A percentile compares a stretch with the other conserved stretches of the same genome.
These are phyloP conservation scores for Cercospora sp. DNA, from an alignment of 2,329 filamentous ascomycete species.

Conservation along the genomic window DNA sequence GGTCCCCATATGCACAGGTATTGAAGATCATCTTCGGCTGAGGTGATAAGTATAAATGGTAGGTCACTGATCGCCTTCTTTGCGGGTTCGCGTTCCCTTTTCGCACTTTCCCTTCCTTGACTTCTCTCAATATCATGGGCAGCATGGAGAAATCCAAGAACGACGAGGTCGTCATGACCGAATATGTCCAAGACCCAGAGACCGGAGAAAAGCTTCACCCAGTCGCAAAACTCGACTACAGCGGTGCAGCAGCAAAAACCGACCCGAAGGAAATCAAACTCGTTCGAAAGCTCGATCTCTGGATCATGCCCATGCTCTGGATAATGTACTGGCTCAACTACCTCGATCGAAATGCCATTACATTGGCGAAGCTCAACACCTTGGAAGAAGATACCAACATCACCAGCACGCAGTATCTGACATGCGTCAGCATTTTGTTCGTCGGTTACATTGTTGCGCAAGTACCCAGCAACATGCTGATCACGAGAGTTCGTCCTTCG, in stretches of 20 bases:
- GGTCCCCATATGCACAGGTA: neutral
- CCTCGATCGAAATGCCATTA: conserved; percentile 31
- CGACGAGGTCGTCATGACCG: conserved; percentile 1
- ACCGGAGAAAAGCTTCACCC: neutral
- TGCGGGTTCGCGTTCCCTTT: neutral
- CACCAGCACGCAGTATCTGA: conserved; percentile 27
- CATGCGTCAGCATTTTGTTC: conserved; percentile 31
- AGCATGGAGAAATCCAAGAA: neutral
- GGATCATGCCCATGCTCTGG: conserved; percentile 8
- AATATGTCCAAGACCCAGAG: conserved; percentile 1
- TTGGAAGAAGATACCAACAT: conserved; percentile 29
- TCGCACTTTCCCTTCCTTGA: neutral
- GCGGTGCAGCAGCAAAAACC: neutral
- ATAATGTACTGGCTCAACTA: conserved; percentile 34
- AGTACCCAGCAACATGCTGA: conserved; percentile 46
- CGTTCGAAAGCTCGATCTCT: conserved; percentile 6
- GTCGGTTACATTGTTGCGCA: conserved; percentile 43
- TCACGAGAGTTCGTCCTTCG: conserved; percentile 46
- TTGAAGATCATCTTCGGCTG: neutral
- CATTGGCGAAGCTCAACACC: conserved; percentile 28
- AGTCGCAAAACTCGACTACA: neutral
- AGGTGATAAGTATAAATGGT: neutral
- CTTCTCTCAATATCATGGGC: neutral
- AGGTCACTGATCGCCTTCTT: neutral
- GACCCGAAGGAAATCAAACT: conserved; percentile 3